Percentiles rank a stretch among this genome's conserved stretches.
phyloP scores from a whole-genome alignment of 441 rosid genomes.

The Sinapis alba region DNA sequence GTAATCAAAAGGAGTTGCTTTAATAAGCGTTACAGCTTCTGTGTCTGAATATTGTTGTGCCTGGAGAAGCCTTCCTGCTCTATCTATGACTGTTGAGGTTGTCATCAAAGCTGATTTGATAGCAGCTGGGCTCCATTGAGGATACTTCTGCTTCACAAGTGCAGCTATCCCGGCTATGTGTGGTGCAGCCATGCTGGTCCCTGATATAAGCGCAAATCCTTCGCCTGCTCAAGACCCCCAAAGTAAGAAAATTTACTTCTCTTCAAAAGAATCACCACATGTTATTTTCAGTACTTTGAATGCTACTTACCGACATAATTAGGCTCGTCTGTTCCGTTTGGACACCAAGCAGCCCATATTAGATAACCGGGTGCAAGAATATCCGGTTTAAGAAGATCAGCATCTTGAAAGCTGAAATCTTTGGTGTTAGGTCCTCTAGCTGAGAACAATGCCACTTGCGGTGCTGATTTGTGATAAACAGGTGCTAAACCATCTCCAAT shows the following conservation, averaged over 20 bases:
- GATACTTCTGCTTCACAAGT: constrained; percentile 86
- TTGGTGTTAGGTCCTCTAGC: constrained; percentile 93
- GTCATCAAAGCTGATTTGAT: constrained; percentile 94
- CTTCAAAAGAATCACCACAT: constrained; percentile 8
- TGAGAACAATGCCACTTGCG: constrained; percentile 92
- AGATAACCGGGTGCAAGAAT: constrained; percentile 94
- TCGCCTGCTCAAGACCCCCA: constrained; percentile 61
- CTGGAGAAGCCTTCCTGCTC: constrained; percentile 87
- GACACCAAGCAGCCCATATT: constrained; percentile 99
- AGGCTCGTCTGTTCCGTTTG: constrained; percentile 89
- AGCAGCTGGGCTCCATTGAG: constrained; percentile 92
- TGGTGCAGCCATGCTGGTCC: constrained; percentile 99
- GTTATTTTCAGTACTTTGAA: background rate
- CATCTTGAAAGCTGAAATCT: constrained; percentile 90
- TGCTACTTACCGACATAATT: constrained; percentile 71
- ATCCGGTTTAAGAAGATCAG: constrained; percentile 98
- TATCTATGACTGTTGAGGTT: constrained; percentile 71
- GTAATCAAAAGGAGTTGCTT: constrained; percentile 88
- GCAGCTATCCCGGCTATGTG: constrained; percentile 98
- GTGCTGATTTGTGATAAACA: constrained; percentile 90
- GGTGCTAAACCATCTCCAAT: constrained; percentile 92
- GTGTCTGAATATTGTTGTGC: constrained; percentile 88
- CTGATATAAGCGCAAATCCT: constrained; percentile 89
- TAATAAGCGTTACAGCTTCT: constrained; percentile 70
- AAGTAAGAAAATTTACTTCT: constrained; percentile 10